Base-by-base conservation (phyloP, 2,329 filamentous ascomycete genomes). In the Neofusicoccum sp. region DNA sequence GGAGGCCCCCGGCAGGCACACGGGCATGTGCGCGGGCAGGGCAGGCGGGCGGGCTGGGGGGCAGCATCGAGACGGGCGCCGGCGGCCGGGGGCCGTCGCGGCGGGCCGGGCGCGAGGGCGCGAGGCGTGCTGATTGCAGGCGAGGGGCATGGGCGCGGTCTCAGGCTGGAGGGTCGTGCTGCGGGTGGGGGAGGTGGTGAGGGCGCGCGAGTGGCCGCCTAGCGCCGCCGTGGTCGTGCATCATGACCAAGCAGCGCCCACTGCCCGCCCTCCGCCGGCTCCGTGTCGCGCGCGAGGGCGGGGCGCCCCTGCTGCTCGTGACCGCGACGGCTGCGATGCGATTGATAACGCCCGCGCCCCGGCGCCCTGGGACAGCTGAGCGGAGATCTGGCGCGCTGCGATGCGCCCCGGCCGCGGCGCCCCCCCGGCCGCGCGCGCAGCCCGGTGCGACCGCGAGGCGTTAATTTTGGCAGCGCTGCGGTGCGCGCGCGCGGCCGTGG, bases 51-150 rank as follows among this genome's bases (percentile, higher is more conserved):
- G 28, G 3, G 47, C 47, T 8, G 47, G 8, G 9, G 34, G 11
- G 38, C 38, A 14, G 40, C 40, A 41, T 40, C 41, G 56, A 47
- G 56, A 34, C 41, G 41, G 56, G 56, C 33, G 56, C 31, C 44
- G 31, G 26, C n/a, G 26, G 53, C 53, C 41, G 53, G 31, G 41
- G 43, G 54, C 44, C 41, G 57, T 59, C 44, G 43, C 33, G 40
- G 43, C 44, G 54, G 57, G 57, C 34, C 56, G 56, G 56, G 56
- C 56, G 49, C 41, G 34, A 47, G 24, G n/a, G 43, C 34, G 56
- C 56, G 43, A 48, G 44, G 57, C 57, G 33, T 59, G 57, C 57
- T 59, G 48, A 59, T 59, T 59, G 57, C 57, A 59, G 56, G 33
- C 56, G 56, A 48, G 40, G 40, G 56, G 40, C 43, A 58, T 58